Base-by-base conservation (phyloP, 2,329 filamentous ascomycete genomes). In the Neonectria punicea region DNA sequence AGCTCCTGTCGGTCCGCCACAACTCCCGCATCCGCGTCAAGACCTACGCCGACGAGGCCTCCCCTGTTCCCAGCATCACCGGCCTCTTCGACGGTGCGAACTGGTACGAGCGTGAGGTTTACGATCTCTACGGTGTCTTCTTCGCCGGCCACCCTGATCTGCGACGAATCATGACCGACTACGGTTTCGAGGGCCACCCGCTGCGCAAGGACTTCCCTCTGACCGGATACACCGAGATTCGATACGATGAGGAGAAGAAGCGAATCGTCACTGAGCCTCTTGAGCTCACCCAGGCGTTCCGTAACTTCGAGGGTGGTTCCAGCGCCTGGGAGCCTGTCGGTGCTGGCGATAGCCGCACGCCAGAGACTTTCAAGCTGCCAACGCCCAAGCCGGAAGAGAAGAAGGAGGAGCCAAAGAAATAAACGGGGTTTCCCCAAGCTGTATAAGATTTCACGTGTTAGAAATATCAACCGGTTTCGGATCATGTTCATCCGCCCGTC, bases 221-320 rank as follows among this genome's bases (percentile, higher is more conserved):
- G 79, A 98, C 96, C 2, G 96, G 96, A 53, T 99, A 99, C 85
- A 99, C 96, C 36, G 97, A 99, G 85, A 92, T 99, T 73, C 89
- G 96, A 77, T 99, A 97, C 78, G 96, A 99, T 73, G 96, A 99
- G 84, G 97, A 99, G 87, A 99, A 98, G 92, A 99, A 99, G 90
- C 90, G 96, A 68, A 98, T 99, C 78, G 95, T 99, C 66, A 95
- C 97, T 34, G 97, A 99, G 86, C 96, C 97, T 44, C 86, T 99
- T 54, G 96, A 99, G 85, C 88, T 99, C 81, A 98, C 96, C 14
- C 96, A 99, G 83, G 96, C 97, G 8, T 99, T 97, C 90, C 90
- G 96, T 74, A 98, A 99, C 85, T 99, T 99, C 77, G 94, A 98
- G 83, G 94, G 94, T 67, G 93, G 94, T 61, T 90, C 89, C 51